Percentiles rank a stretch among this genome's conserved stretches.
phyloP scores from a whole-genome alignment of 257 asterid genomes.

The Fraxinus quadrangulata region DNA sequence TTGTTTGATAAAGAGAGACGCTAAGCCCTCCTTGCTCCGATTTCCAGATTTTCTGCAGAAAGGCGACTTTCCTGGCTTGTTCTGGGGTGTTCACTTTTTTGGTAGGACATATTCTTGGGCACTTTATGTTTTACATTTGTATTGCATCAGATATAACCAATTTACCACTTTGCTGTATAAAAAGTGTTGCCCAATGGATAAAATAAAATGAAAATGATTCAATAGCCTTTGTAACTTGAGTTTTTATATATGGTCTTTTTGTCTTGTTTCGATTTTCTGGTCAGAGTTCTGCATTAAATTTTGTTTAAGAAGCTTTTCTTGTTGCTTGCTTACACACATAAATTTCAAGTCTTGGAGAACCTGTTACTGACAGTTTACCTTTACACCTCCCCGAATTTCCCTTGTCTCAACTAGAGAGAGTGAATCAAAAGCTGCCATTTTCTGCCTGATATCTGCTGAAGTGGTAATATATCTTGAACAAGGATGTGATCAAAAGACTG shows the following conservation, averaged over 20 bases:
- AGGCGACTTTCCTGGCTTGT: slow-evolving; percentile 71
- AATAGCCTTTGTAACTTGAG: background rate
- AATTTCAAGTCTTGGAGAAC: background rate
- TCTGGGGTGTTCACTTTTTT: slow-evolving; percentile 77
- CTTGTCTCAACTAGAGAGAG: background rate
- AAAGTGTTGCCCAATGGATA: background rate
- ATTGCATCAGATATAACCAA: slow-evolving; percentile 1
- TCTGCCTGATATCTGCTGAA: background rate
- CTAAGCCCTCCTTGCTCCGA: slow-evolving; percentile 24
- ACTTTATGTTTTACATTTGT: background rate
- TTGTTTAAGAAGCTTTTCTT: slow-evolving; percentile 5
- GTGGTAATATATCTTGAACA: background rate
- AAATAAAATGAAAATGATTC: background rate
- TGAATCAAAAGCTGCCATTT: background rate
- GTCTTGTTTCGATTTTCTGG: slow-evolving; percentile 15
- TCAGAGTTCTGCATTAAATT: background rate
- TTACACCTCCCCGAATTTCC: background rate
- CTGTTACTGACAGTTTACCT: background rate
- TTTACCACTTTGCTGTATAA: too few relatives aligned
- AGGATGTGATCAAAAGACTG: background rate
- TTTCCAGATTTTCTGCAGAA: slow-evolving; percentile 83
- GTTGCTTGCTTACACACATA: background rate
- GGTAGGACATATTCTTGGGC: slow-evolving; percentile 47
- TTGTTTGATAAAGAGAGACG: slow-evolving; percentile 19
- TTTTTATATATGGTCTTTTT: background rate